These are phyloP conservation scores for Phytopythium delawarense DNA, from an alignment of 352 stramenopile species.

Conservation along the genomic window DNA sequence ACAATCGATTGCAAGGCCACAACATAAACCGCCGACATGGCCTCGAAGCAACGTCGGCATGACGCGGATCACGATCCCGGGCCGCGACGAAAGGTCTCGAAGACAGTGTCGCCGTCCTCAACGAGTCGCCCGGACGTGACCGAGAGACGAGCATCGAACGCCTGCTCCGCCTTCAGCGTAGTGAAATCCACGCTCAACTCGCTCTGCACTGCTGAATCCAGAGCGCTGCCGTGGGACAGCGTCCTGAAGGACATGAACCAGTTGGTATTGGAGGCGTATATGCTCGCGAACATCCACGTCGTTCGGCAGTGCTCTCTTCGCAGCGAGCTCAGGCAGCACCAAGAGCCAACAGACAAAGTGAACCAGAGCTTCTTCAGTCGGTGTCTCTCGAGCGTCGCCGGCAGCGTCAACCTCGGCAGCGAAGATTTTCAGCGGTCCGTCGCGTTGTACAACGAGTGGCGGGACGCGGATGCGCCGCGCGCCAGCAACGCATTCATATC, in stretches of 20 bases:
- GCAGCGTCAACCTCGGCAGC: not conserved
- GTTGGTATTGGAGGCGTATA: conserved; percentile 3
- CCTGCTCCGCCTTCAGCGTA: not conserved
- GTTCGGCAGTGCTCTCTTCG: conserved; percentile 4
- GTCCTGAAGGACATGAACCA: conserved; percentile 7
- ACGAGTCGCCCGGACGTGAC: too few relatives aligned
- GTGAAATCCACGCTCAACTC: not conserved
- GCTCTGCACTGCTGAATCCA: conserved; percentile 6
- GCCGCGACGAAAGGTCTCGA: too few relatives aligned
- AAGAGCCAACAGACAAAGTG: not conserved
- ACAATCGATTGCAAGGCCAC: too few relatives aligned
- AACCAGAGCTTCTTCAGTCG: not conserved
- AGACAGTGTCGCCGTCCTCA: too few relatives aligned
- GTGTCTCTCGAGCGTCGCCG: not conserved
- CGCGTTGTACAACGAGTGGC: conserved; percentile 7
- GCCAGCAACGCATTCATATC: too few relatives aligned
- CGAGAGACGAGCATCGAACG: not conserved
- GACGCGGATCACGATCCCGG: too few relatives aligned
- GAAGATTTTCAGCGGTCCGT: conserved; percentile 3
- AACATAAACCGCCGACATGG: too few relatives aligned
- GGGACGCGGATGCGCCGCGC: not conserved
- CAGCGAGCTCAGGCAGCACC: too few relatives aligned
- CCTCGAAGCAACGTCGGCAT: too few relatives aligned
- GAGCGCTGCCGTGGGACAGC: conserved; percentile 6
- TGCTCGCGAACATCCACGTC: conserved; percentile 7